These are phyloP conservation scores for Teratosphaeria nubilosa DNA, from an alignment of 2,329 filamentous ascomycete genomes.

Conservation along the genomic window DNA sequence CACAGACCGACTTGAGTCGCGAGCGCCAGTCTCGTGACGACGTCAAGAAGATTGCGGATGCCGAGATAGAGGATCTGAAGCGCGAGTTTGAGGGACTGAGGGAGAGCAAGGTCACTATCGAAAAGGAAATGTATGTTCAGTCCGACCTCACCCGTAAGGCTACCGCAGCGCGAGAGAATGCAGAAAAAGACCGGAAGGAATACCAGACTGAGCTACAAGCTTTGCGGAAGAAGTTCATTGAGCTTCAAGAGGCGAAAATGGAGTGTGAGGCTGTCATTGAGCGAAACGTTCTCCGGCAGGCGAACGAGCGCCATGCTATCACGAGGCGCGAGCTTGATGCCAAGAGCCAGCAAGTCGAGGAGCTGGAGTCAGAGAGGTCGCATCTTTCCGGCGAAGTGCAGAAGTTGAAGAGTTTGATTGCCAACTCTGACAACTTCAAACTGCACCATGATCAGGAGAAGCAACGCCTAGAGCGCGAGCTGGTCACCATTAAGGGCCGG, in stretches of 20 bases:
- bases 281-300: constrained; percentile 64
- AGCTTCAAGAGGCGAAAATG: constrained; percentile 75
- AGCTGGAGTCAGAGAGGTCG: constrained; percentile 68
- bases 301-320: constrained; percentile 68
- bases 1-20: constrained; percentile 79
- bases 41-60: constrained; percentile 79
- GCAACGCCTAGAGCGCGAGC: constrained; percentile 80
- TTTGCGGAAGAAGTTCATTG: constrained; percentile 71
- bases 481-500: constrained; percentile 82
- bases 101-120: constrained; percentile 91
- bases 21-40: constrained; percentile 92
- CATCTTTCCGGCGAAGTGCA: constrained; percentile 73
- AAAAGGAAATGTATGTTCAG: constrained; percentile 94
- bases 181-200: constrained; percentile 81
- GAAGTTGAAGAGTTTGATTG: constrained; percentile 74
- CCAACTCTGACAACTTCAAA: constrained; percentile 81
- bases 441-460: constrained; percentile 89
- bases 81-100: constrained; percentile 80
- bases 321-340: constrained; percentile 71
- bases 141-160: constrained; percentile 83
- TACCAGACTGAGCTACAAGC: constrained; percentile 75
- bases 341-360: constrained; percentile 63
- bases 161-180: constrained; percentile 66
- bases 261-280: constrained; percentile 75
- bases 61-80: constrained; percentile 72